Evolutionary conservation across 1,284 basidiomycete species (phyloP).

Genomic region (Marasmius tenuissimus): DNA sequence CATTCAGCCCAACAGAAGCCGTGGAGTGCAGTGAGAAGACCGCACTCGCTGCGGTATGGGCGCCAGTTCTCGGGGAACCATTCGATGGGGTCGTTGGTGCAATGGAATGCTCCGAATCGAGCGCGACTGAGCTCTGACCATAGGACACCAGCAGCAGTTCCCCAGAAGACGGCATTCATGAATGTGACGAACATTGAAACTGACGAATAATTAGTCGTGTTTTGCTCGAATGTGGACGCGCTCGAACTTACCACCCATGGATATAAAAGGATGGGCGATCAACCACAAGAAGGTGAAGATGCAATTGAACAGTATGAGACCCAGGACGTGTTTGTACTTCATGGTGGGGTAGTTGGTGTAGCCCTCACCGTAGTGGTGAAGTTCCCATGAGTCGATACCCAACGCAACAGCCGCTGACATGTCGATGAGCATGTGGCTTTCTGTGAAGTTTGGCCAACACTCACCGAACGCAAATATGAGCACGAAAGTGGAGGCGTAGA

Average conservation of each 20-base stretch:
- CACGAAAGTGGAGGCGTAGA: background rate
- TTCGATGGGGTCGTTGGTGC: constrained; percentile 12
- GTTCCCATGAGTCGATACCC: constrained; percentile 27
- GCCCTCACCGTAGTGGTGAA: constrained; percentile 26
- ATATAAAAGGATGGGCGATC: constrained; percentile 23
- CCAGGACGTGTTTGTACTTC: constrained; percentile 27
- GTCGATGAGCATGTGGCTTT: background rate
- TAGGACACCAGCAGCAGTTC: constrained; percentile 28
- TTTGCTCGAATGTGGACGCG: background rate
- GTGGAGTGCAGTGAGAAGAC: constrained; percentile 26
- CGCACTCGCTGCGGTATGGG: constrained; percentile 23
- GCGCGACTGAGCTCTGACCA: constrained; percentile 15
- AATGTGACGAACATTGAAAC: constrained; percentile 25
- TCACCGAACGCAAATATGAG: background rate
- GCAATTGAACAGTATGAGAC: constrained; percentile 22
- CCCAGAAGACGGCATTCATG: constrained; percentile 29
- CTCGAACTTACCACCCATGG: constrained; percentile 23
- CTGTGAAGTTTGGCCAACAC: background rate
- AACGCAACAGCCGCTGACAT: constrained; percentile 23
- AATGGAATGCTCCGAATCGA: constrained; percentile 23
- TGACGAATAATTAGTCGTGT: background rate
- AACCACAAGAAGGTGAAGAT: constrained; percentile 21
- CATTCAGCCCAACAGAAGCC: constrained; percentile 29
- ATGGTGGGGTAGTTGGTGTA: constrained; percentile 23
- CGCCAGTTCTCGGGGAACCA: constrained; percentile 23